Evolutionary conservation across 1,284 basidiomycete species (phyloP), one percentile per base, ranked within the genome.

Genomic region (Trichosporon sp.): DNA sequence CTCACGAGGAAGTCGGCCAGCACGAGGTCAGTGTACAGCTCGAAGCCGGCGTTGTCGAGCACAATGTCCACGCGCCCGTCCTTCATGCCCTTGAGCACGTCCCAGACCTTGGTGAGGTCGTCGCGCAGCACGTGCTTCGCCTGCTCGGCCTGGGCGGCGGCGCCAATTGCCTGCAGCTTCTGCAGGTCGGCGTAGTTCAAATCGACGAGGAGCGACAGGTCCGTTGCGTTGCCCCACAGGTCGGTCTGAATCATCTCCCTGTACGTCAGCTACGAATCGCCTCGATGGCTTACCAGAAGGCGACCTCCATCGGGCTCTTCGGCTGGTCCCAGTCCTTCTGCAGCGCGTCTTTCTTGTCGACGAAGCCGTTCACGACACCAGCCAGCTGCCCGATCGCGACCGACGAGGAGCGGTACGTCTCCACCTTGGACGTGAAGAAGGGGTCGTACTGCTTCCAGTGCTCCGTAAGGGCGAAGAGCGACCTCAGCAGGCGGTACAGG

Each of bases 1-100:
- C 92, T 92, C 21, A 97, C 87, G 34, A 98, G 84, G 80, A 97
- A 98, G 80, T 99, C 96, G 42, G 95, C 96, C 73, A 99, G 90
- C 23, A 98, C 89, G 34, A 98, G 84, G 79, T 98, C 97, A 1
- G 95, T 97, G 81, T 93, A 95, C 15, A 98, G 89, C 86, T 98
- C 95, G 74, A 98, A 98, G 1, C 93, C 93, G 76, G 92, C 89
- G 78, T 98, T 98, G 81, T 98, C 96, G 31, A 99, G 84, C 1
- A 98, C 88, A 71, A 98, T 90, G 80, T 99, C 96, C 18, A 96
- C 85, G 8, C 90, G 85, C 0, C 86, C 88, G 67, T 85, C 82
- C 64, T 87, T 86, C 25, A 84, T 64, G 80, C 58, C 84, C 71
- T 87, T 88, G 53, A 98, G 77, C 76, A 92, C 87, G 0, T 87